Conservation (phyloP, 345 rosid species). For the Citrus inodora region DNA sequence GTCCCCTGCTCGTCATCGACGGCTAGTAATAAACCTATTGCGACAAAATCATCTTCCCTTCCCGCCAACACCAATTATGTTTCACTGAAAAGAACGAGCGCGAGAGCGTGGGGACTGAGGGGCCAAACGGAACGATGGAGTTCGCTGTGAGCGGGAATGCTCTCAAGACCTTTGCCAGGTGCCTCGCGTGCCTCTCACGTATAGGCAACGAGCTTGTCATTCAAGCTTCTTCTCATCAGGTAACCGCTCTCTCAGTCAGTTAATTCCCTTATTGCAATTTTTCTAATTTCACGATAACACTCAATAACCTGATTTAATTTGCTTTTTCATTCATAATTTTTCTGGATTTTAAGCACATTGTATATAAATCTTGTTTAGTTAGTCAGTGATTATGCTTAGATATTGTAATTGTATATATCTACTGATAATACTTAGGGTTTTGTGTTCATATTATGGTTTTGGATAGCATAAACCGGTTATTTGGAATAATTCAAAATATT, state of each 20-base stretch:
- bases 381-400: not conserved
- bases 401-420: not conserved
- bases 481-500: not conserved
- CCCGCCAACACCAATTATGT: conserved; percentile 9
- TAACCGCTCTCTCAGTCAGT: not conserved
- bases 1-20: not conserved
- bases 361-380: not conserved
- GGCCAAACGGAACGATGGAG: conserved; percentile 46
- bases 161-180: conserved; percentile 72
- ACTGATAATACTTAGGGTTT: not conserved
- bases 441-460: not conserved
- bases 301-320: not conserved
- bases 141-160: conserved; percentile 70
- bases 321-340: not conserved
- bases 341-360: not conserved
- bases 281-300: not conserved
- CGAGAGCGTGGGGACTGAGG: not conserved
- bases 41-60: not conserved
- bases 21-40: not conserved
- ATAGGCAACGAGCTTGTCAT: conserved; percentile 85
- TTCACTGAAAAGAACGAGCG: not conserved
- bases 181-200: conserved; percentile 73
- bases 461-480: not conserved
- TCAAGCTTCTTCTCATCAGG: conserved; percentile 74
- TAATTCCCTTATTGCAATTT: not conserved